Base-by-base conservation (phyloP, 129 eudicot species). In the Gnaphalium uliginosum region DNA sequence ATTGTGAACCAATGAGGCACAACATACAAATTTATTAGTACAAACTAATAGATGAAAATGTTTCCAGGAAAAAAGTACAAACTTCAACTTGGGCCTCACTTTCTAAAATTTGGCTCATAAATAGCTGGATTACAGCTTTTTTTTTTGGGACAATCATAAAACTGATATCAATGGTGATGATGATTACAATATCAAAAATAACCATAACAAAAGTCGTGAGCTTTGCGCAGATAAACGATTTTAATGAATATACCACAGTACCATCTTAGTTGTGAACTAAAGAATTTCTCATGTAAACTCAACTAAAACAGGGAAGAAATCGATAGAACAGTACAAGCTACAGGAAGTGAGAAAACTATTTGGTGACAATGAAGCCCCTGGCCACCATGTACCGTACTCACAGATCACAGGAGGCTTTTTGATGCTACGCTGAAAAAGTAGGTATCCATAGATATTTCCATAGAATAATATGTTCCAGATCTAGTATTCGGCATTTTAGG, bases 1-100 rank as follows among this genome's bases (percentile, higher is more conserved):
- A 35, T 41, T 74, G 26, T 29, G 6, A 70, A 70, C n/a, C 17
- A 26, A 50, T 70, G 33, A 10, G 25, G 43, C 78, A 73, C 43
- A 39, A 39, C 60, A 39, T 25, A 73, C 30, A 22, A 39, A 18
- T 10, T 62, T 9, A 18, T 26, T 19, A 58, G 25, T 39, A 35
- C 3, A 9, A 7, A 37, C 17, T 35, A 10, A 10, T 22, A 37
- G 68, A 25, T 58, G 48, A 11, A 23, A 30, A 27, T 56, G 13
- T 41, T 1, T 10, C 14, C 15, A 41, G 48, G 48, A 11, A 1
- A 1, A 41, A 41, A 3, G 48, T 9, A 3, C 51, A 43, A 43
- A 13, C 51, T 43, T 43, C 4, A 43, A 43, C 51, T 43, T 43
- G 51, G 51, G 51, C 14, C 10, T 0, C 51, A 11, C 51, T 43